phyloP scores from a whole-genome alignment of 305 asterid species.

The Fraxinus ornus region DNA sequence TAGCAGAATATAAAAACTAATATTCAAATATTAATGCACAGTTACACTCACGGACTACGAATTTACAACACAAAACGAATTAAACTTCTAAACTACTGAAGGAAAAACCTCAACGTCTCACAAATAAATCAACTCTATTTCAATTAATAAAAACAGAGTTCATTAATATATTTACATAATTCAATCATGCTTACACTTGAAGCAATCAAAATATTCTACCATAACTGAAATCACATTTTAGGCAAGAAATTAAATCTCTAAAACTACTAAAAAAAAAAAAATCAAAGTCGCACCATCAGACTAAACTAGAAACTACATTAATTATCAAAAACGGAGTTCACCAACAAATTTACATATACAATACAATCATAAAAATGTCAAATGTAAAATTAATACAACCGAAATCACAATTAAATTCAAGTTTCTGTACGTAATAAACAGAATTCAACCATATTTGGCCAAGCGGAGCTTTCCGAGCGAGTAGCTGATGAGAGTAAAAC shows the following conservation, averaged over 20 bases:
- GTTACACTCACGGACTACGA: not conserved
- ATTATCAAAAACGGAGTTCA: not conserved
- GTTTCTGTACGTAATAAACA: not conserved
- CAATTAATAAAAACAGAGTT: not conserved
- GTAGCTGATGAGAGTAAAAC: conserved; percentile 90
- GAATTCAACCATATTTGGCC: conserved; percentile 84
- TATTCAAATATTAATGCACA: not conserved
- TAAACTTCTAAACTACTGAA: not conserved
- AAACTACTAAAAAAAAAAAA: not conserved
- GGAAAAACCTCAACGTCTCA: not conserved
- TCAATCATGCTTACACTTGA: not conserved
- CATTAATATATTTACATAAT: not conserved
- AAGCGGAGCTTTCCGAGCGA: conserved; percentile 95
- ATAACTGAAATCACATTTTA: conserved; percentile 6
- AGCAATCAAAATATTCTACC: not conserved
- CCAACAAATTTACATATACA: not conserved
- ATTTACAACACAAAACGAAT: not conserved
- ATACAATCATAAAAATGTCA: not conserved
- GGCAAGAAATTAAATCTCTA: not conserved
- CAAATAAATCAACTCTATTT: not conserved
- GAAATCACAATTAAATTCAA: not conserved
- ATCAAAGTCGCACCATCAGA: not conserved
- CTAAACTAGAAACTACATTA: not conserved
- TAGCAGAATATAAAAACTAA: not conserved
- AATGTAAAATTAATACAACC: not conserved